Base-by-base conservation (phyloP, 768 basidiomycete genomes). In the Pleurotus giganteus region DNA sequence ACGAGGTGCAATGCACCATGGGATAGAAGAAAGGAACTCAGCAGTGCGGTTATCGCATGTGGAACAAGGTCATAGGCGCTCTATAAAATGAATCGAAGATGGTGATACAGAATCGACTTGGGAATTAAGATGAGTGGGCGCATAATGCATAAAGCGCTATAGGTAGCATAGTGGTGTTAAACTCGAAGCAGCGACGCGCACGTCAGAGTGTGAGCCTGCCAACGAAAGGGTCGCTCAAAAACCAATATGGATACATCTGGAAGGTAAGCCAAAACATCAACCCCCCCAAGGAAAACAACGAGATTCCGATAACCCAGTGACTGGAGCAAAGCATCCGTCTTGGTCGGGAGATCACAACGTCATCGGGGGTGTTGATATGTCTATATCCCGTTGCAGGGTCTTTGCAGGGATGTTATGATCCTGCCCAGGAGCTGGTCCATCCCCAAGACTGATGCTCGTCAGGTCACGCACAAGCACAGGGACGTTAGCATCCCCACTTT, bases 401-500 rank as follows among this genome's bases (percentile, higher is more conserved):
- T 51, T 51, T 12, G 23, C 34, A 37, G 34, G 32, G 31, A 37
- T 21, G 23, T 34, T n/a, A 24, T 21, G 32, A 15, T 51, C 49
- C 21, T 51, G 49, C 23, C 31, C 49, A 45, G 44, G 44, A 28
- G 23, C 8, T 9, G 44, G 6, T 8, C 17, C 63, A 56, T 72
- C 70, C 31, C 67, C 61, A 12, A 70, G 63, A n/a, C 64, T 60
- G 21, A 69, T 62, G 23, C 58, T 51, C n/a, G 47, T 41, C 11
- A 44, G 39, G 31, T 51, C 50, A n/a, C 54, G 58, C 19, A 58
- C 62, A 9, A 63, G 60, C 6, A 67, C 68, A 4, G 65, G 57
- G 4, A 66, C 68, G 45, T 67, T 66, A 23, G 69, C 66, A 57
- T 76, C 72, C 41, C 69, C 49, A 26, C 69, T 34, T 24, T 37